phyloP scores from a whole-genome alignment of 352 stramenopile genomes.

The Pilasporangium apinafurcum region DNA sequence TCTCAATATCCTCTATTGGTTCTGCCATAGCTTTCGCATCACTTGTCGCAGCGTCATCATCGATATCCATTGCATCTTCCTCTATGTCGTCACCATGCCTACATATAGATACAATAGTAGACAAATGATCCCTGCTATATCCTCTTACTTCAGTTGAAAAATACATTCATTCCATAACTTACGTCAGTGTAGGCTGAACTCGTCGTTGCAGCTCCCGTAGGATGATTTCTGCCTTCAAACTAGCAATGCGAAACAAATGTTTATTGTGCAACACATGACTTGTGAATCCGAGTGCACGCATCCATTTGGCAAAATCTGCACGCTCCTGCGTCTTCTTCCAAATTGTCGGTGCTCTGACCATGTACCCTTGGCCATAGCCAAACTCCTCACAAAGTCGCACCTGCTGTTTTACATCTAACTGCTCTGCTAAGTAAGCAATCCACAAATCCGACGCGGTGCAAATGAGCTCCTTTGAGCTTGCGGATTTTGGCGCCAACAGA shows the following conservation, averaged over 20 bases:
- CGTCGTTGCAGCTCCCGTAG: conserved; percentile 33
- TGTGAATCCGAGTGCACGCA: conserved; percentile 45
- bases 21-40: not conserved
- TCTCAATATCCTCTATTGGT: conserved; percentile 8
- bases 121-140: too few species aligned
- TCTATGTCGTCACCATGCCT: not conserved
- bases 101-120: not conserved
- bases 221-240: conserved; percentile 56
- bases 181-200: conserved; percentile 6
- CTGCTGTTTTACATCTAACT: conserved; percentile 44
- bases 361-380: conserved; percentile 45
- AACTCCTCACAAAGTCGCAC: conserved; percentile 36
- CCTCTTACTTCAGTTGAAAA: too few species aligned
- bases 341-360: conserved; percentile 38
- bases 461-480: conserved; percentile 36
- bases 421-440: conserved; percentile 44
- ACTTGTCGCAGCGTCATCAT: not conserved
- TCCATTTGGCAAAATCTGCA: conserved; percentile 29
- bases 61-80: conserved; percentile 1
- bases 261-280: conserved; percentile 19
- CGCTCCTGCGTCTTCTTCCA: conserved; percentile 26
- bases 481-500: not conserved
- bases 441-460: conserved; percentile 32
- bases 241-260: conserved; percentile 42
- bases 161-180: too few species aligned